phyloP scores from a whole-genome alignment of 306 rosid genomes.

The Cucumis cinereus region DNA sequence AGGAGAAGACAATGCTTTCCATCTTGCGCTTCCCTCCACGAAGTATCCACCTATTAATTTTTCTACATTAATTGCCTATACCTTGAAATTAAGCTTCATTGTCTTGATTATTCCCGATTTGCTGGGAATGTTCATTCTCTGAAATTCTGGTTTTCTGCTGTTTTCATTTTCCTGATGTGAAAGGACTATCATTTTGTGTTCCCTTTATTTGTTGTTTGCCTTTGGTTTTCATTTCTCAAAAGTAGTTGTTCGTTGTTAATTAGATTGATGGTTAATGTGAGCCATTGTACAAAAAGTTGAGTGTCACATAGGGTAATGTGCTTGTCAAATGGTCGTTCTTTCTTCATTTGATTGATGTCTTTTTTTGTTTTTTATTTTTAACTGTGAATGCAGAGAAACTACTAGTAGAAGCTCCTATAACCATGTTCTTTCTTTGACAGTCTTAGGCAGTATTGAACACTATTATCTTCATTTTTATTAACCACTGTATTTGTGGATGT shows the following conservation, averaged over 20 bases:
- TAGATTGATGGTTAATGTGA: neutral
- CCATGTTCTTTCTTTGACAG: neutral
- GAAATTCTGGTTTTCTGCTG: neutral
- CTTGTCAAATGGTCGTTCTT: neutral
- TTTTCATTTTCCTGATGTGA: neutral
- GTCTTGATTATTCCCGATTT: neutral
- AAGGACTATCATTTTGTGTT: neutral
- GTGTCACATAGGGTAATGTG: neutral
- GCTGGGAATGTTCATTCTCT: neutral
- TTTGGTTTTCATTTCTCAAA: neutral
- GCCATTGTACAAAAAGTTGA: neutral
- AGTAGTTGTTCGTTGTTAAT: neutral
- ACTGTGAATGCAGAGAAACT: neutral
- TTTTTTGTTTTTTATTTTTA: neutral
- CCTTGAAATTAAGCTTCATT: neutral
- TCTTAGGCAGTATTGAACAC: neutral
- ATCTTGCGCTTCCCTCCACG: slow-evolving; percentile 68
- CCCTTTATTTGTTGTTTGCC: neutral
- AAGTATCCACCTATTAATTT: slow-evolving; percentile 27
- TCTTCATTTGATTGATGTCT: neutral
- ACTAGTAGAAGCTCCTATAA: neutral
- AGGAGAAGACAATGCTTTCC: slow-evolving; percentile 78
- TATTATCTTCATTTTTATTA: neutral
- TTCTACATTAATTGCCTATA: neutral
- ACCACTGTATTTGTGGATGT: neutral